Percentiles rank a stretch among this genome's conserved stretches.
These are phyloP conservation scores for Fusarium sp. DNA, from an alignment of 2,329 filamentous ascomycete species.

Conservation along the genomic window DNA sequence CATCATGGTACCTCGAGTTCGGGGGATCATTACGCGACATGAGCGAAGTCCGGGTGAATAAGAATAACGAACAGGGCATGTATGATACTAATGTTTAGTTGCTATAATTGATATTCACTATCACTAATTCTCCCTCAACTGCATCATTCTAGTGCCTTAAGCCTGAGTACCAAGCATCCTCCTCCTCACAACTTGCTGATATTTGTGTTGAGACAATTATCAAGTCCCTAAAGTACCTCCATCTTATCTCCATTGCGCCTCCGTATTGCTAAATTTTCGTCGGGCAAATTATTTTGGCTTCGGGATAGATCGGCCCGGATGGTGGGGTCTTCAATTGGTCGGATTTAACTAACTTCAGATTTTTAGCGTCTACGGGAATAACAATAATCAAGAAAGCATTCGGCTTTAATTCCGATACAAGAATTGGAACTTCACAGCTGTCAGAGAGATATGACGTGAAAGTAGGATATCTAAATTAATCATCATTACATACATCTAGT, in stretches of 20 bases:
- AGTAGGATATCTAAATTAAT: conserved; percentile 15
- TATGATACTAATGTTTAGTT: background rate
- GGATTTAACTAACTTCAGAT: background rate
- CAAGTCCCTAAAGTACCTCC: conserved; percentile 28
- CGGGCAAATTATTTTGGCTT: conserved; percentile 24
- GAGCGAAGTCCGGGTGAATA: conserved; percentile 33
- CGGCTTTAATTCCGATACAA: background rate
- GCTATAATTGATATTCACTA: background rate
- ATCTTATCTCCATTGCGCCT: conserved; percentile 19
- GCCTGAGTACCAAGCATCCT: background rate
- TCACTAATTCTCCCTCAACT: background rate
- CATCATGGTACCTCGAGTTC: conserved; percentile 40
- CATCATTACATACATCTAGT: conserved; percentile 28
- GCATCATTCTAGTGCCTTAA: too few species aligned
- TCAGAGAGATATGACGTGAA: background rate
- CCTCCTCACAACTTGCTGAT: conserved; percentile 20
- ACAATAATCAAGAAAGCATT: background rate
- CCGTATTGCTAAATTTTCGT: conserved; percentile 28
- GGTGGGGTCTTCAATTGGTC: conserved; percentile 15
- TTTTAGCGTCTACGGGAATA: conserved; percentile 4
- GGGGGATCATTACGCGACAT: conserved; percentile 41
- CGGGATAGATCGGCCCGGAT: conserved; percentile 33
- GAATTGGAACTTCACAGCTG: background rate
- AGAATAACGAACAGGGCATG: conserved; percentile 5
- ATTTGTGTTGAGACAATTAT: conserved; percentile 42